Evolutionary conservation across 2,329 filamentous ascomycete species (phyloP), one percentile per base, ranked within the genome.

Genomic region (Cladosporium velox): DNA sequence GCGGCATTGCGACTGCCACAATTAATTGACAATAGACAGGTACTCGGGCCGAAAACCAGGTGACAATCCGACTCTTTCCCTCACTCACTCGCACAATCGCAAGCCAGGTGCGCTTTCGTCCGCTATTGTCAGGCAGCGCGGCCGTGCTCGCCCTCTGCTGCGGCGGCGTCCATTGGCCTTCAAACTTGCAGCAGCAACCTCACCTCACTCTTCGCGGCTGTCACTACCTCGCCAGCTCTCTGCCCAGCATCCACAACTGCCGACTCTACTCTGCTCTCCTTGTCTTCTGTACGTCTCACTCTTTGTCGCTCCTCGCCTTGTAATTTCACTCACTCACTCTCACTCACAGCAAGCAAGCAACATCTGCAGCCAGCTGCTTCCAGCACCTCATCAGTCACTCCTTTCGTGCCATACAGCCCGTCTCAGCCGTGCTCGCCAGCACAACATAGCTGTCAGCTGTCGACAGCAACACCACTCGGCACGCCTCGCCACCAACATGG

Each of bases 401-500:
- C 67, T 66, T 62, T 66, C 60, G 26, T 59, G 32, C 35, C 28
- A 38, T 41, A 44, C 59, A 62, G 34, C 34, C 32, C 21, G 6
- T 24, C 14, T 49, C 44, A 61, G 32, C 64, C 32, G 51, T 57
- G 32, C 51, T 47, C 64, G 35, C 57, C 57, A 54, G 21, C 60
- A 38, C 30, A 44, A 57, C 32, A 30, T 58, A 26, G 38, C 63
- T 66, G 24, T 44, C 51, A 32, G 61, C 61, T 44, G 59, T 57
- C 63, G 58, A 65, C 62, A 61, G 57, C 67, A 68, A 62, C 65
- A 65, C 30, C 55, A 32, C 58, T 47, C 63, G n/a, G 59, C 63
- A 65, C 49, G 60, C 58, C 55, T 59, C 38, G 38, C 63, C 64
- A 38, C 44, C 24, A 66, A 28, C 65, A 72, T 70, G 74, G 73